These are phyloP conservation scores for Albugo laibachii DNA, from an alignment of 352 stramenopile species.

Conservation along the genomic window DNA sequence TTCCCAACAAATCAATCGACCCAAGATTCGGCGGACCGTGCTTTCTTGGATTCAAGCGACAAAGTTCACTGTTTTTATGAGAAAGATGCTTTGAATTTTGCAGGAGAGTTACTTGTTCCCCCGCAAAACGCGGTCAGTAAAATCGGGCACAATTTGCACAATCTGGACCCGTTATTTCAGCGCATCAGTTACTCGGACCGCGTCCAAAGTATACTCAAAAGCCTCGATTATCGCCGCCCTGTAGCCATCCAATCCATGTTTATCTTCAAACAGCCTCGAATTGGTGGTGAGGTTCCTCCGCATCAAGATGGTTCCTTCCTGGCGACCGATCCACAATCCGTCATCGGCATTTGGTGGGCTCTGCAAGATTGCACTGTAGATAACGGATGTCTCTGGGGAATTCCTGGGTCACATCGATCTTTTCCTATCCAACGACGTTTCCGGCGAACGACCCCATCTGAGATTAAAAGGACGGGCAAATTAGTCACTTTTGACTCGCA, in stretches of 20 bases:
- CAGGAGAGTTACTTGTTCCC: constrained; percentile 48
- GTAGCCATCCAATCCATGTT: constrained; percentile 92
- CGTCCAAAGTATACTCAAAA: constrained; percentile 52
- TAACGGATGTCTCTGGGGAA: constrained; percentile 90
- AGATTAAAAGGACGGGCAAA: constrained; percentile 18
- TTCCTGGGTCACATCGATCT: constrained; percentile 80
- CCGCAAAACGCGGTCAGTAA: constrained; percentile 85
- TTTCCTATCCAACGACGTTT: constrained; percentile 64
- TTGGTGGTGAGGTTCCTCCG: constrained; percentile 85
- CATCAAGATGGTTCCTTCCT: constrained; percentile 95
- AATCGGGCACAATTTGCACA: constrained; percentile 90
- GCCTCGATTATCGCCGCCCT: constrained; percentile 75
- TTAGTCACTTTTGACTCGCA: constrained; percentile 7
- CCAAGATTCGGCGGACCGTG: constrained; percentile 72
- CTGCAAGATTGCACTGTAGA: constrained; percentile 87
- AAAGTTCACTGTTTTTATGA: constrained; percentile 92
- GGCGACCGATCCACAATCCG: constrained; percentile 90
- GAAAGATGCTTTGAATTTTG: constrained; percentile 39
- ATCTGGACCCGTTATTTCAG: constrained; percentile 69
- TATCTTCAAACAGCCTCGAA: constrained; percentile 91
- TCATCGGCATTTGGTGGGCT: constrained; percentile 89
- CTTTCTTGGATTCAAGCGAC: constrained; percentile 86
- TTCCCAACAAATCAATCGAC: constrained; percentile 73
- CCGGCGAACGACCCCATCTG: constrained; percentile 30
- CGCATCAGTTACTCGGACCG: constrained; percentile 61